Base-by-base conservation (phyloP, 2,329 filamentous ascomycete species). In the Nothophoma quercina region DNA sequence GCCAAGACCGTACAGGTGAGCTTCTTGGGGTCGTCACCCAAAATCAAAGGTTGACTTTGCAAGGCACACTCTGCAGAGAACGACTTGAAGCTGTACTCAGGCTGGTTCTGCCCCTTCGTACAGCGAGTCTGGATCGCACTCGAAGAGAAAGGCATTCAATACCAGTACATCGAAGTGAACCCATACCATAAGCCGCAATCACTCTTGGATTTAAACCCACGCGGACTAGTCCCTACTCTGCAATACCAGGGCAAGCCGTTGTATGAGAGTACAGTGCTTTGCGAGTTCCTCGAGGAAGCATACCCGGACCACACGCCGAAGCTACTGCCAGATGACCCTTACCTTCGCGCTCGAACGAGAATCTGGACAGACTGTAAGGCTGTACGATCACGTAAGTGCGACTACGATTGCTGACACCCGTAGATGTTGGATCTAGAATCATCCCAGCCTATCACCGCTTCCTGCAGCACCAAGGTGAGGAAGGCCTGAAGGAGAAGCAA, bases 271-370 rank as follows among this genome's bases (percentile, higher is more conserved):
- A 84, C 79, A 7, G 83, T 93, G 38, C 81, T 93, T 29, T 87
- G 85, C 73, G 88, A 92, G 69, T 93, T 90, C 60, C 78, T 93
- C 1, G 86, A 93, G 58, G 89, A 93, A 56, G 85, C 84, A 0
- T 91, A 85, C 55, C 76, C 81, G 0, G 78, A 78, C 4, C 80
- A 65, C 71, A 77, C 47, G 46, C 79, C 78, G 1, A 69, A 73
- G 1, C 70, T 93, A 4, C 73, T 90, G 8, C 86, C 89, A 0
- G 65, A 71, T 0, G 84, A 86, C 48, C 77, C 84, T 0, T 93
- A 90, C 64, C 80, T 85, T 46, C 79, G 83, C 44, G 89, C 89
- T 3, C 73, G 85, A 16, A 85, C 83, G 33, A 78, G 87, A 26
- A 83, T 93, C 42, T 93, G 89, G 89, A 88, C 87, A 33, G 88